Percentiles rank a stretch among this genome's conserved stretches.
Conservation (phyloP, 1,284 basidiomycete species). For the Fomitiporia mediterranea region DNA sequence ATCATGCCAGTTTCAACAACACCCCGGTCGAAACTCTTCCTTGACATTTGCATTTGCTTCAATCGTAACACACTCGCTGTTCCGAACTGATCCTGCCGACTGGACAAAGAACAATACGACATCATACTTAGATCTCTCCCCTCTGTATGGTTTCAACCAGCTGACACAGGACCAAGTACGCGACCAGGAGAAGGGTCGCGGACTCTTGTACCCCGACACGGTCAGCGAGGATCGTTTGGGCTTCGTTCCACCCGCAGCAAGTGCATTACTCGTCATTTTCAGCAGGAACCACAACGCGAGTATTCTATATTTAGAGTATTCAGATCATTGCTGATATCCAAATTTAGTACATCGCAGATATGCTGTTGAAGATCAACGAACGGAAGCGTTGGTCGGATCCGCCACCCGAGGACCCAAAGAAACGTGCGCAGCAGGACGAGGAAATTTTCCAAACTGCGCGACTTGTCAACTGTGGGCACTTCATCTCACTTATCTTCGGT, state of each 20-base stretch:
- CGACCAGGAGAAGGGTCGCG: slow-evolving; percentile 38
- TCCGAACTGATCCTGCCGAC: slow-evolving; percentile 36
- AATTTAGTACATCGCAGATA: slow-evolving; percentile 45
- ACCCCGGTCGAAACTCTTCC: slow-evolving; percentile 46
- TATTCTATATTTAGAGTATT: not conserved
- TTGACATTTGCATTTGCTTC: slow-evolving; percentile 46
- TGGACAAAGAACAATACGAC: slow-evolving; percentile 48
- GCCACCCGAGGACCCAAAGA: slow-evolving; percentile 31
- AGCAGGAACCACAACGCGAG: slow-evolving; percentile 27
- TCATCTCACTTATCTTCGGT: slow-evolving; percentile 40
- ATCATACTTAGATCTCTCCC: slow-evolving; percentile 47
- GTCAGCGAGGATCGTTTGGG: slow-evolving; percentile 46
- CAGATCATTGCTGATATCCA: slow-evolving; percentile 25
- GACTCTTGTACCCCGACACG: slow-evolving; percentile 39
- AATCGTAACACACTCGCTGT: slow-evolving; percentile 43
- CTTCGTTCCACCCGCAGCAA: slow-evolving; percentile 35
- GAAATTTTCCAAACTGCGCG: slow-evolving; percentile 52
- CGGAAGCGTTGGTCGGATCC: slow-evolving; percentile 34
- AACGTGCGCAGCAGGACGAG: slow-evolving; percentile 39
- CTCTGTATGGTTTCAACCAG: slow-evolving; percentile 35
- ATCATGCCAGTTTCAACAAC: slow-evolving; percentile 24
- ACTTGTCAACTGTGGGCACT: slow-evolving; percentile 46
- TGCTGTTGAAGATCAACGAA: slow-evolving; percentile 51
- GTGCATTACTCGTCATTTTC: slow-evolving; percentile 34
- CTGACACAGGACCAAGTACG: slow-evolving; percentile 36